These are phyloP conservation scores for Dianthus caryophyllus DNA, from an alignment of 148 eudicot genomes.

Conservation along the genomic window DNA sequence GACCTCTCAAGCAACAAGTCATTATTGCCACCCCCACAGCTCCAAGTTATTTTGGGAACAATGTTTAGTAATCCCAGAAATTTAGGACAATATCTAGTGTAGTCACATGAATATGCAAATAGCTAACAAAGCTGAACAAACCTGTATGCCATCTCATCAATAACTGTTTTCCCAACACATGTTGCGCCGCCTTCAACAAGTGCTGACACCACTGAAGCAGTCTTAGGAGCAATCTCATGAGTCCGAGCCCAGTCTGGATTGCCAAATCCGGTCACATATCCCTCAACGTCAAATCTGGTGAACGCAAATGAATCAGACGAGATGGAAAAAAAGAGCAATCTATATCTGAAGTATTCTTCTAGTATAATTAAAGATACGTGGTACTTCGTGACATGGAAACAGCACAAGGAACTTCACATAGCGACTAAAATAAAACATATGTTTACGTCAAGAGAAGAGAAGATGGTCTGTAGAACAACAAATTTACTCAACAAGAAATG, in stretches of 20 bases:
- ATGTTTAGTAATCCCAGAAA: too few species aligned
- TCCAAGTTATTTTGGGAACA: too few species aligned
- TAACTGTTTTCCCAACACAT: constrained; percentile 83
- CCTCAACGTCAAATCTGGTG: constrained; percentile 75
- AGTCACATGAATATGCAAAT: constrained; percentile 4
- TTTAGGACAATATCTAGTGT: not conserved
- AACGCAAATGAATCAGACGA: not conserved
- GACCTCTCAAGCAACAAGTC: too few species aligned
- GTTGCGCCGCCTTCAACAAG: constrained; percentile 95
- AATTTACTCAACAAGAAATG: not conserved
- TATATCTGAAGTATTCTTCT: not conserved
- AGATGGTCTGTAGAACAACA: not conserved
- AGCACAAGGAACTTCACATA: not conserved
- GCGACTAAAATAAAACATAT: constrained; percentile 2
- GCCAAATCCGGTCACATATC: constrained; percentile 87
- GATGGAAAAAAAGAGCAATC: not conserved
- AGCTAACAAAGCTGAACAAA: constrained; percentile 27
- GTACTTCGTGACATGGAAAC: not conserved
- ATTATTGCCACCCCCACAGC: too few species aligned
- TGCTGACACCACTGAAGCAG: constrained; percentile 61
- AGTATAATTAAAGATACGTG: not conserved
- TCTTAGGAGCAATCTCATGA: constrained; percentile 72
- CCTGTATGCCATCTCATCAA: constrained; percentile 93
- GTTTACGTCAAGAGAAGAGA: not conserved
- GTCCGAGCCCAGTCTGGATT: constrained; percentile 81